These are phyloP conservation scores for Penicillium sp. DNA, from an alignment of 2,329 filamentous ascomycete species.

Conservation along the genomic window DNA sequence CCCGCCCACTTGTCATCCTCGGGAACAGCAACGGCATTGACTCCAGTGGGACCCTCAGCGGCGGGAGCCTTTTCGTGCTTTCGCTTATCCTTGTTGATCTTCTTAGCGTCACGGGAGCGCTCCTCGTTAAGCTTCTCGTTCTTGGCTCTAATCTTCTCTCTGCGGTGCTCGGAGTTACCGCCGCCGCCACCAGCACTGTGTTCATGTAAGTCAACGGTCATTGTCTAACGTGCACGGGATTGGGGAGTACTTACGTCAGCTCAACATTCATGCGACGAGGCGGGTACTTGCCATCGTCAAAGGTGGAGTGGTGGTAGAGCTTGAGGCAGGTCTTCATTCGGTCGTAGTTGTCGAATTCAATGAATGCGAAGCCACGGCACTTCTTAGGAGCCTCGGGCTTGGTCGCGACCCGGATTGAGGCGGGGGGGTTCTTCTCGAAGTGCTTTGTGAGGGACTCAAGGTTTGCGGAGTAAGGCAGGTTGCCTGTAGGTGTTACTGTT, in stretches of 20 bases:
- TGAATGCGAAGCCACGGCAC: conserved; percentile 76
- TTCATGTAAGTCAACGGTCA: not conserved
- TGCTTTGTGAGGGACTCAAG: conserved; percentile 66
- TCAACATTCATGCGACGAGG: conserved; percentile 87
- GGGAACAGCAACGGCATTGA: conserved; percentile 16
- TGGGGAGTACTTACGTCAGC: conserved; percentile 64
- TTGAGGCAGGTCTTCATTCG: conserved; percentile 91
- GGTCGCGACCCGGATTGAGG: conserved; percentile 69
- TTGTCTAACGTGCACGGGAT: not conserved
- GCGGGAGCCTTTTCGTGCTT: conserved; percentile 25
- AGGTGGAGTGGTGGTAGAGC: conserved; percentile 82
- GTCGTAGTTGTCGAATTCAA: conserved; percentile 84
- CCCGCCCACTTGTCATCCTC: conserved; percentile 32
- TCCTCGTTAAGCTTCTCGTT: conserved; percentile 79
- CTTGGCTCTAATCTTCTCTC: conserved; percentile 77
- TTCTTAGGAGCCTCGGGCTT: conserved; percentile 60
- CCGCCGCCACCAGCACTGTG: conserved; percentile 75
- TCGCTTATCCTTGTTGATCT: conserved; percentile 46
- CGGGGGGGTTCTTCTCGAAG: conserved; percentile 72
- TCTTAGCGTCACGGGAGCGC: conserved; percentile 54
- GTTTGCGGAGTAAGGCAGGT: conserved; percentile 83
- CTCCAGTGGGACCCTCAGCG: conserved; percentile 25
- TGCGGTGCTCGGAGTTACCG: conserved; percentile 65
- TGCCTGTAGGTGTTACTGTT: conserved; percentile 53
- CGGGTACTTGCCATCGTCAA: conserved; percentile 56